These are phyloP conservation scores for Sporisorium reilianum DNA, from an alignment of 1,284 basidiomycete genomes.

Conservation along the genomic window DNA sequence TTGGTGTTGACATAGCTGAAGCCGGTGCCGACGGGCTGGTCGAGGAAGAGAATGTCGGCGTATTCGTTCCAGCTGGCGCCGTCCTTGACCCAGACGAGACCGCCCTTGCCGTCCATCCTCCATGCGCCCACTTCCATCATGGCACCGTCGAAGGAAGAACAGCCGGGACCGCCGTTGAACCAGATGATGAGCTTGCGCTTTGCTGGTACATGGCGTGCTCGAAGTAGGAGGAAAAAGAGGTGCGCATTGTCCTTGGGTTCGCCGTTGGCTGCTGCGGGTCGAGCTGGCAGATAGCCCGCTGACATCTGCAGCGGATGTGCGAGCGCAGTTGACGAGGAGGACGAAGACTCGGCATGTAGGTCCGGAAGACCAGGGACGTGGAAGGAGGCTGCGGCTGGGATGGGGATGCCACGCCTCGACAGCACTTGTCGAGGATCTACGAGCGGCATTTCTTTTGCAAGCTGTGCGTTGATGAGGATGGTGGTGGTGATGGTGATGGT, in stretches of 20 bases:
- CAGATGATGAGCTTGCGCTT: constrained; percentile 91
- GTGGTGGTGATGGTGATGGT: constrained; percentile 1
- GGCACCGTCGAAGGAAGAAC: constrained; percentile 94
- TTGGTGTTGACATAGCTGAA: constrained; percentile 90
- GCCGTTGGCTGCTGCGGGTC: constrained; percentile 18
- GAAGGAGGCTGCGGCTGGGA: constrained; percentile 47
- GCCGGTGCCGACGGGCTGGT: constrained; percentile 96
- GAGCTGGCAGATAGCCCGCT: constrained; percentile 63
- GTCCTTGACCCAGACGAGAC: constrained; percentile 76
- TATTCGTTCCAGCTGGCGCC: constrained; percentile 99
- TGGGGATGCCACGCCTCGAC: constrained; percentile 38
- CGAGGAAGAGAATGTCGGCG: constrained; percentile 95
- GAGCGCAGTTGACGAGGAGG: constrained; percentile 27
- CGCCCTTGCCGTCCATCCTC: constrained; percentile 78
- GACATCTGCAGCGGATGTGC: constrained; percentile 54
- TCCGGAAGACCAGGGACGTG: constrained; percentile 50
- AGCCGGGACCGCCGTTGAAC: constrained; percentile 97
- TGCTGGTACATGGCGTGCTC: constrained; percentile 86
- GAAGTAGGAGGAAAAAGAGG: constrained; percentile 89
- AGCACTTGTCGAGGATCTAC: constrained; percentile 46
- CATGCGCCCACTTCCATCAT: constrained; percentile 99
- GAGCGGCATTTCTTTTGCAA: constrained; percentile 30
- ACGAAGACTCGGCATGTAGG: constrained; percentile 42
- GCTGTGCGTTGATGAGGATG: neutral
- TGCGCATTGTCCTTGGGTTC: constrained; percentile 74